These are phyloP conservation scores for Ocimum tenuiflorum DNA, from an alignment of 257 asterid species.

Conservation along the genomic window DNA sequence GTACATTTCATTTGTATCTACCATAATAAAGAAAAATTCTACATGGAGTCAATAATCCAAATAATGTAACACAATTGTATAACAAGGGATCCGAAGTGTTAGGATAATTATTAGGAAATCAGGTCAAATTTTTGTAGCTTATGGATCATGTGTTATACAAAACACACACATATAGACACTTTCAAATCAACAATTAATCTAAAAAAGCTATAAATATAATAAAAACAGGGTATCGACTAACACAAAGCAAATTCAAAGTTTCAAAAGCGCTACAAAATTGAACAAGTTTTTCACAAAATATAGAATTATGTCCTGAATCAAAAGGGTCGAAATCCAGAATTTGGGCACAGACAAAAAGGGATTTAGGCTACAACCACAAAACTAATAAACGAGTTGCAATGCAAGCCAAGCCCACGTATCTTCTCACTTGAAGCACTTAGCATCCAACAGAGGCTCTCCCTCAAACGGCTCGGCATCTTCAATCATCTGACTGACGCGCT, in stretches of 20 bases:
- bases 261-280: conserved; percentile 15
- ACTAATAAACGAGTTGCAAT: background rate
- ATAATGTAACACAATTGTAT: too few relatives aligned
- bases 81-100: too few relatives aligned
- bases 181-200: too few relatives aligned
- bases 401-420: background rate
- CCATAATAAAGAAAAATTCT: too few relatives aligned
- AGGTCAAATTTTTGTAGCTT: too few relatives aligned
- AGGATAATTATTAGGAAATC: too few relatives aligned
- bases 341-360: conserved; percentile 14
- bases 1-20: too few relatives aligned
- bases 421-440: conserved; percentile 86
- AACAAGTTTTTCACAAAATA: background rate
- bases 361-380: conserved; percentile 14
- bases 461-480: conserved; percentile 90
- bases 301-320: conserved; percentile 2
- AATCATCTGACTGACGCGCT: conserved; percentile 82
- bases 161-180: too few relatives aligned
- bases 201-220: background rate
- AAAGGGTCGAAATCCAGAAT: background rate
- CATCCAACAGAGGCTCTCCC: conserved; percentile 77
- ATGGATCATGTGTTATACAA: too few relatives aligned
- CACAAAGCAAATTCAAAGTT: background rate
- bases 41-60: too few relatives aligned
- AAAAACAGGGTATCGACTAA: background rate